phyloP scores from a whole-genome alignment of 495 filamentous ascomycete species.

The Pseudoneurospora amorphoporcata region DNA sequence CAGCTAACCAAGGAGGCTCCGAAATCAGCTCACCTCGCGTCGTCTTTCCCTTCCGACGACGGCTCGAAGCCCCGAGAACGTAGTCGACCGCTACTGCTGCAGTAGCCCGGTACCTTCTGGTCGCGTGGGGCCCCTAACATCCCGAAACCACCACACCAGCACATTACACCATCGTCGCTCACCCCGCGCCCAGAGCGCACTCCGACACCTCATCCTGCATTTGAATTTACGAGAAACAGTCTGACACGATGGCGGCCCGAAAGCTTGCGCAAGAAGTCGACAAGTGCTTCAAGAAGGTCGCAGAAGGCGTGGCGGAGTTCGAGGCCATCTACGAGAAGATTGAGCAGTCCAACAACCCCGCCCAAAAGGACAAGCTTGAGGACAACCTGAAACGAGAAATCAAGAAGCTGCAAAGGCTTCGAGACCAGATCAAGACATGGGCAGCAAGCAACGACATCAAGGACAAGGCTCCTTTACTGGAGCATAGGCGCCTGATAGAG shows the following conservation, averaged over 20 bases:
- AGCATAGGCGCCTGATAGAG: constrained; percentile 91
- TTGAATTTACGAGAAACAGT: background rate
- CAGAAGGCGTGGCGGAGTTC: constrained; percentile 84
- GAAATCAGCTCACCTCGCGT: background rate
- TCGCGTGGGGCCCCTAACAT: background rate
- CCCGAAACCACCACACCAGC: background rate
- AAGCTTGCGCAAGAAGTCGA: constrained; percentile 97
- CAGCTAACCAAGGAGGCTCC: background rate
- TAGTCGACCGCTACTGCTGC: constrained; percentile 1
- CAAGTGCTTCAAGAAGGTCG: constrained; percentile 95
- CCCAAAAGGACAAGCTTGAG: constrained; percentile 96
- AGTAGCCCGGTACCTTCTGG: background rate
- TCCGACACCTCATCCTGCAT: constrained; percentile 9
- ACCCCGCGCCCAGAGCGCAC: background rate
- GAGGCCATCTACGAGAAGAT: constrained; percentile 95
- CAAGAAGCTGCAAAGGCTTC: constrained; percentile 96
- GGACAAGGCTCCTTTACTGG: constrained; percentile 89
- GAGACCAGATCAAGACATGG: constrained; percentile 99
- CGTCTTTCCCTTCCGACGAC: background rate
- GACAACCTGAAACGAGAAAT: constrained; percentile 97
- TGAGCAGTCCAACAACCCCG: constrained; percentile 73
- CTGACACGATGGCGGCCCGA: constrained; percentile 69
- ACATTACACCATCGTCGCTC: background rate
- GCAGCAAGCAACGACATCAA: constrained; percentile 95
- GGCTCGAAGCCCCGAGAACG: background rate